Conservation (phyloP, 768 basidiomycete species). For the Leucocoprinus leucothites region DNA sequence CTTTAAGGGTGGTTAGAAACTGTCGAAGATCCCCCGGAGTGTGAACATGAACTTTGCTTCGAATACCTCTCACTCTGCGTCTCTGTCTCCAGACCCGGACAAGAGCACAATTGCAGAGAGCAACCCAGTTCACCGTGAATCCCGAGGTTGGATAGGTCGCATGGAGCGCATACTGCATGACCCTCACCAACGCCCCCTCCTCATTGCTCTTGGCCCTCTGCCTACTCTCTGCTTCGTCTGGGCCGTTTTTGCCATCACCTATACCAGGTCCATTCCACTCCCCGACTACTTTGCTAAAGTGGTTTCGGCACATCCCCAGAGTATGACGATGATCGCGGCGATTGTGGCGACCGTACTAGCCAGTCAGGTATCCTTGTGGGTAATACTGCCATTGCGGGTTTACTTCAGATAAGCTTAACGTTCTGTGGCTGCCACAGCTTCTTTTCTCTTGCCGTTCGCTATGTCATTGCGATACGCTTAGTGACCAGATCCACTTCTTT, state of each 20-base stretch:
- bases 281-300: not conserved
- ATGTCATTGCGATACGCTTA: not conserved
- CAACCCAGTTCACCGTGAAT: too few species aligned
- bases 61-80: too few species aligned
- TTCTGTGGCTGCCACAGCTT: not conserved
- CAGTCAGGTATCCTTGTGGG: not conserved
- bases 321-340: constrained; percentile 1
- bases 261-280: not conserved
- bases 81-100: too few species aligned
- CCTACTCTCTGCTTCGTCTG: not conserved
- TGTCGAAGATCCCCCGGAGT: too few species aligned
- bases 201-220: not conserved
- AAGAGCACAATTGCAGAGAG: too few species aligned
- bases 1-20: too few species aligned
- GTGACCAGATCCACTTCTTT: not conserved
- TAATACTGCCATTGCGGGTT: not conserved
- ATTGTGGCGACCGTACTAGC: not conserved
- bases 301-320: not conserved
- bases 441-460: not conserved
- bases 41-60: too few species aligned
- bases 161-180: not conserved
- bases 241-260: constrained; percentile 2
- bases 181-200: not conserved
- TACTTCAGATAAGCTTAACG: not conserved
- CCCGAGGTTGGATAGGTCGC: too few species aligned